phyloP scores from a whole-genome alignment of 139 green algal species.

The Picochlorum sp. region DNA sequence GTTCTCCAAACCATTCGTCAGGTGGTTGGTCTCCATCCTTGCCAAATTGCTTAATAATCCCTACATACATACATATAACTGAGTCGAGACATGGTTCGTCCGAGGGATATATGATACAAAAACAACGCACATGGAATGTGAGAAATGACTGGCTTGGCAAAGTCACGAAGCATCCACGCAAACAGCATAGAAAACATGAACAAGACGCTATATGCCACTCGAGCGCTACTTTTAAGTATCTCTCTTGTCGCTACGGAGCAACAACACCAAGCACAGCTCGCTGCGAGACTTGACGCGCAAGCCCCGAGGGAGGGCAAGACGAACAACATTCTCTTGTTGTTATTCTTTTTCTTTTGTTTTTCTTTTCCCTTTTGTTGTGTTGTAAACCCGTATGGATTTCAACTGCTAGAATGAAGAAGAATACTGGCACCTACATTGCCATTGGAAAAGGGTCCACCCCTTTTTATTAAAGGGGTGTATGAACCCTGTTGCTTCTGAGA shows the following conservation, averaged over 20 bases:
- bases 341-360: too few relatives aligned
- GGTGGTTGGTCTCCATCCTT: slow-evolving; percentile 5
- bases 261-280: slow-evolving; percentile 45
- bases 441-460: too few relatives aligned
- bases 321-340: slow-evolving; percentile 26
- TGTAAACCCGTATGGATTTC: not conserved
- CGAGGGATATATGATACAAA: too few relatives aligned
- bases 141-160: slow-evolving; percentile 80
- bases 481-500: too few relatives aligned
- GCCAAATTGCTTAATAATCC: slow-evolving; percentile 45
- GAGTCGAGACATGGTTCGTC: too few relatives aligned
- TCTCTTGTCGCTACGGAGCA: slow-evolving; percentile 42
- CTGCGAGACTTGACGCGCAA: slow-evolving; percentile 39
- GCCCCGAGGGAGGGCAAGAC: slow-evolving; percentile 26
- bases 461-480: too few relatives aligned
- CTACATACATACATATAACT: slow-evolving; percentile 17
- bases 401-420: too few relatives aligned
- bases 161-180: slow-evolving; percentile 87
- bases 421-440: too few relatives aligned
- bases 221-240: slow-evolving; percentile 46
- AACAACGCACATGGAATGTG: slow-evolving; percentile 78
- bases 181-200: slow-evolving; percentile 83
- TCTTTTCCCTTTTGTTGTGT: not conserved
- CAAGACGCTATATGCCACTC: slow-evolving; percentile 70
- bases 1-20: slow-evolving; percentile 85